Conservation (phyloP, 2,329 filamentous ascomycete species). For the Pseudocercospora crystallina region DNA sequence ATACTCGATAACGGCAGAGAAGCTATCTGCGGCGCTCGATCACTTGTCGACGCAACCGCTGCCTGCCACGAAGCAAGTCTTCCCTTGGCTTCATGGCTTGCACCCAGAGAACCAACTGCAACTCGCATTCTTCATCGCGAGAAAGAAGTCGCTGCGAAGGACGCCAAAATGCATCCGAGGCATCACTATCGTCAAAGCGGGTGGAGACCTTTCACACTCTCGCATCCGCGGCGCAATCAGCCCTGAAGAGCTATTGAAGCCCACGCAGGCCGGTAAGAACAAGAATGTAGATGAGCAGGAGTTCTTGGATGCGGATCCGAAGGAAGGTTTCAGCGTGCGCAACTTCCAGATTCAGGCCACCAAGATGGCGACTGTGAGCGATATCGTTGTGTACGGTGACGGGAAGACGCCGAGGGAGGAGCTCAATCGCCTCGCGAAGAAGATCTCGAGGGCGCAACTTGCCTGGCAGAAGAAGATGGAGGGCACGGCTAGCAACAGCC, state of each 20-base stretch:
- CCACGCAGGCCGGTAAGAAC: slow-evolving; percentile 27
- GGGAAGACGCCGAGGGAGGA: slow-evolving; percentile 61
- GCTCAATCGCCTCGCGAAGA: slow-evolving; percentile 62
- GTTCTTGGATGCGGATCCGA: slow-evolving; percentile 82
- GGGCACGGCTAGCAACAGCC: slow-evolving; percentile 39
- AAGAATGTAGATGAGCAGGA: slow-evolving; percentile 47
- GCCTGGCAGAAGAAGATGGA: slow-evolving; percentile 69
- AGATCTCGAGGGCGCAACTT: slow-evolving; percentile 72
- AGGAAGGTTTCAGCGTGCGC: slow-evolving; percentile 87
- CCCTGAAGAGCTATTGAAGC: slow-evolving; percentile 73
- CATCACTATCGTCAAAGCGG: slow-evolving; percentile 84
- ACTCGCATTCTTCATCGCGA: slow-evolving; percentile 80
- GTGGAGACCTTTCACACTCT: slow-evolving; percentile 70
- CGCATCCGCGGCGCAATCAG: slow-evolving; percentile 85
- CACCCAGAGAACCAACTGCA: slow-evolving; percentile 88
- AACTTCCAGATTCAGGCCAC: slow-evolving; percentile 96
- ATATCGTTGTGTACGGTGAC: slow-evolving; percentile 89
- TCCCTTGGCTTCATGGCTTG: slow-evolving; percentile 93
- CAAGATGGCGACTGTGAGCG: slow-evolving; percentile 83
- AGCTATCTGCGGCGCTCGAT: slow-evolving; percentile 71
- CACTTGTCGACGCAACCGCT: slow-evolving; percentile 75
- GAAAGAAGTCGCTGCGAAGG: slow-evolving; percentile 68
- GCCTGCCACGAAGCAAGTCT: slow-evolving; percentile 81
- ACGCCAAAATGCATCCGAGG: slow-evolving; percentile 76
- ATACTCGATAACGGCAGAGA: slow-evolving; percentile 69